Evolutionary conservation across 2,329 filamentous ascomycete genomes (phyloP).

Genomic region (Talaromyces funiculosus): DNA sequence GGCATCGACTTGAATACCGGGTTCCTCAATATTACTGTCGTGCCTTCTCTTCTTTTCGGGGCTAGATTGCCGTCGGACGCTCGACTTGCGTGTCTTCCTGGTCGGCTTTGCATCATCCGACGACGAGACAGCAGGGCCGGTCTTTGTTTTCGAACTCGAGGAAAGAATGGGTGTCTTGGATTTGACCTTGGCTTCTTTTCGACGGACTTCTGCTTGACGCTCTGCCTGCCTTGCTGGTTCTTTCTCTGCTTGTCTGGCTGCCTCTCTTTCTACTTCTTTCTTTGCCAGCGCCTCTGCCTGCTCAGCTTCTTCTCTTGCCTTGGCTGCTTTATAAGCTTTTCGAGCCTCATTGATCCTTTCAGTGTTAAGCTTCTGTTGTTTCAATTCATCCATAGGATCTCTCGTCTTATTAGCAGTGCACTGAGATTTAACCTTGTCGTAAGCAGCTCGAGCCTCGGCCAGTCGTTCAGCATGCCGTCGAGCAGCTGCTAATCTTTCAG

Average conservation of each 20-base stretch:
- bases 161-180: neutral
- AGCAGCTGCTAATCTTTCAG: conserved; percentile 8
- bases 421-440: conserved; percentile 9
- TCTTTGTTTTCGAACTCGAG: neutral
- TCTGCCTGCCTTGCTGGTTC: neutral
- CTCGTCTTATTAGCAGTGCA: conserved; percentile 1
- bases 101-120: neutral
- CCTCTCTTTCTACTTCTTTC: neutral
- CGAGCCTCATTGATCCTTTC: conserved; percentile 12
- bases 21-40: neutral
- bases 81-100: neutral
- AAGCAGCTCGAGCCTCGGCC: conserved; percentile 13
- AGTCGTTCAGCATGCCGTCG: conserved; percentile 14
- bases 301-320: conserved; percentile 8
- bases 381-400: neutral
- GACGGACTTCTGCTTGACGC: neutral
- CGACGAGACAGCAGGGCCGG: neutral
- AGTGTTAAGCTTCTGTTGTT: conserved; percentile 10
- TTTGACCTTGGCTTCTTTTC: conserved; percentile 1
- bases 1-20: neutral
- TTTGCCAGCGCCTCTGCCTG: neutral
- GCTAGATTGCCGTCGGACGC: neutral
- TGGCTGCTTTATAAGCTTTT: conserved; percentile 12
- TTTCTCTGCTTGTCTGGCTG: neutral
- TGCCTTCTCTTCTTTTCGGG: neutral